phyloP scores from a whole-genome alignment of 129 eudicot genomes.

The Helianthus tuberosus region DNA sequence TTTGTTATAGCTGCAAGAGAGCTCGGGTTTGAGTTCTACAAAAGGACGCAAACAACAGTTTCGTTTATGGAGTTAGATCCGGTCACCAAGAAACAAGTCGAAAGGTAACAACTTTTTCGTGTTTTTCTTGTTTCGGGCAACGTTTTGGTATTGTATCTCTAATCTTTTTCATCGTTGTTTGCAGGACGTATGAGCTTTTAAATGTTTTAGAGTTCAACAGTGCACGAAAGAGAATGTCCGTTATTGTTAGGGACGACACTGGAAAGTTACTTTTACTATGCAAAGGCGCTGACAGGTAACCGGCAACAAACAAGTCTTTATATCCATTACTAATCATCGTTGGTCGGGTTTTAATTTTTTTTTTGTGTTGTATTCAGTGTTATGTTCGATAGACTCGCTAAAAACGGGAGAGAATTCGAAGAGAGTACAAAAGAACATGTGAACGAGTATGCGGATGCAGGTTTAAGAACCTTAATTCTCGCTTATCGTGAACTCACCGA shows the following conservation, averaged over 20 bases:
- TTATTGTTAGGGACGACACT: conserved; percentile 65
- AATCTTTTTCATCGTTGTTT: conserved; percentile 4
- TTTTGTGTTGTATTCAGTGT: conserved; percentile 54
- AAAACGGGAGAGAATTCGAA: conserved; percentile 75
- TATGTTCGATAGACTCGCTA: conserved; percentile 86
- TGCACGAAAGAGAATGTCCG: conserved; percentile 91
- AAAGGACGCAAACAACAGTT: conserved; percentile 76
- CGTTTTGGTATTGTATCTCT: not conserved
- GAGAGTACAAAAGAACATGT: conserved; percentile 70
- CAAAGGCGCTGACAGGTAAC: conserved; percentile 95
- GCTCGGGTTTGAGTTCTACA: conserved; percentile 84
- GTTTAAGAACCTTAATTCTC: conserved; percentile 81
- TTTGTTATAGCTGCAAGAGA: conserved; percentile 89
- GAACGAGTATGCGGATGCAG: conserved; percentile 89
- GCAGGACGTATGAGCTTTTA: conserved; percentile 72
- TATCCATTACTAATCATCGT: not conserved
- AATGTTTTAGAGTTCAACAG: conserved; percentile 88
- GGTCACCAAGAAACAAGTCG: conserved; percentile 50
- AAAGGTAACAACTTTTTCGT: conserved; percentile 41
- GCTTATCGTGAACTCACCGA: conserved; percentile 72
- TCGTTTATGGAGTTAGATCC: conserved; percentile 70
- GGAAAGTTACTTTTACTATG: conserved; percentile 71
- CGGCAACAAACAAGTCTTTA: conserved; percentile 6
- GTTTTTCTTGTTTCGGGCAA: conserved; percentile 4
- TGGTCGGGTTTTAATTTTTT: not conserved